phyloP scores from a whole-genome alignment of 225 moss, liverwort and hornwort species.

The Antitrichia curtipendula region DNA sequence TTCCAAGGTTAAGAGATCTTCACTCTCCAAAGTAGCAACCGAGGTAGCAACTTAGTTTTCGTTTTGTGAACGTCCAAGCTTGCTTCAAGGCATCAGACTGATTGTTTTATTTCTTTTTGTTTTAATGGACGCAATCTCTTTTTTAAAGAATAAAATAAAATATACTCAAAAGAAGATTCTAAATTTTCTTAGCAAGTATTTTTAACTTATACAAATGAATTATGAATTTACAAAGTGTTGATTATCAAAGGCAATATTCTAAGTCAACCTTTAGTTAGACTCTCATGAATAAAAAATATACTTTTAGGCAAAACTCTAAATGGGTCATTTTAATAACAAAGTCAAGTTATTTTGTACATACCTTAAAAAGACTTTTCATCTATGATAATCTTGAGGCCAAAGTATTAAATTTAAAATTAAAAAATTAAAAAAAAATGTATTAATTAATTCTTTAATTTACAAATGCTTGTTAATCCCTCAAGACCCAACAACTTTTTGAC shows the following conservation, averaged over 20 bases:
- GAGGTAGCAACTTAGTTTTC: no score
- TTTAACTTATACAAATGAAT: no score
- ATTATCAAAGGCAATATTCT: background rate
- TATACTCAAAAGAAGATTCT: no score
- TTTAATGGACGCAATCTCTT: background rate
- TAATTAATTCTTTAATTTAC: no score
- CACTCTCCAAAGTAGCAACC: background rate
- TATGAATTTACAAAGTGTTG: background rate
- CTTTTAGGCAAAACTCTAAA: background rate
- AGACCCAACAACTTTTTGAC: no score
- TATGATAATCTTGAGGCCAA: background rate
- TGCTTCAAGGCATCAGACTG: fast-evolving
- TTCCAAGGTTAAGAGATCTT: no score
- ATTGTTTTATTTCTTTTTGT: no score
- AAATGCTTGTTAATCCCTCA: background rate
- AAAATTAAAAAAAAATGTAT: no score
- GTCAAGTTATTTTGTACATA: fast-evolving
- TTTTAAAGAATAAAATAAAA: background rate
- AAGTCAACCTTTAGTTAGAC: background rate
- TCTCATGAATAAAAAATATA: background rate
- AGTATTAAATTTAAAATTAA: no score
- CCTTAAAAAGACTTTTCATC: background rate
- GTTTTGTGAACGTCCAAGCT: fast-evolving
- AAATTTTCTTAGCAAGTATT: background rate
- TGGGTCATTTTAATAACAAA: background rate